A percentile compares a stretch with the other conserved stretches of the same genome.
phyloP scores from a whole-genome alignment of 2,329 filamentous ascomycete genomes.

The Aspergillus candidus region DNA sequence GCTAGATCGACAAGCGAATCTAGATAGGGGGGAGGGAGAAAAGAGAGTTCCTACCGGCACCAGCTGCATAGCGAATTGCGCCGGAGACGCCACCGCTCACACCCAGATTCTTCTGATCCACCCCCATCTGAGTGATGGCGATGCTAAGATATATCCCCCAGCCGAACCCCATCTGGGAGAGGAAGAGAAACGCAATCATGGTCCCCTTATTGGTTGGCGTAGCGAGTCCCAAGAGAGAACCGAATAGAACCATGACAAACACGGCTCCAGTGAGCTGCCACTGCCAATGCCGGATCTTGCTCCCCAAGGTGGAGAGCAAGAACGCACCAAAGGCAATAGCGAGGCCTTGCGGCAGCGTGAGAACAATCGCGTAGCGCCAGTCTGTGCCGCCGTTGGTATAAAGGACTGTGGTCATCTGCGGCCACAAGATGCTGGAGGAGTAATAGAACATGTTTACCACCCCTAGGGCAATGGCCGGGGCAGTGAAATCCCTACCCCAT shows the following conservation, averaged over 20 bases:
- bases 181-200: constrained; percentile 45
- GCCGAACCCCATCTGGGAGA: constrained; percentile 42
- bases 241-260: constrained; percentile 45
- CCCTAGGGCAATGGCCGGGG: constrained; percentile 40
- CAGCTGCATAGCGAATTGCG: constrained; percentile 41
- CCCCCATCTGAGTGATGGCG: constrained; percentile 46
- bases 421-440: constrained; percentile 42
- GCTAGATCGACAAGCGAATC: no score
- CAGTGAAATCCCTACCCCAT: constrained; percentile 44
- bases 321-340: constrained; percentile 42
- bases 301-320: constrained; percentile 38
- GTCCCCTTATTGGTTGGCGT: constrained; percentile 41
- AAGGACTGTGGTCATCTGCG: constrained; percentile 44
- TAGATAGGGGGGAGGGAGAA: no score
- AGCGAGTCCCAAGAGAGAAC: constrained; percentile 39
- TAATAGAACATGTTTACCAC: constrained; percentile 52
- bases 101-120: constrained; percentile 45
- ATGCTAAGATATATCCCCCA: constrained; percentile 46
- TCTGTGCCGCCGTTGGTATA: constrained; percentile 34
- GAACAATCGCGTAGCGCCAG: constrained; percentile 30
- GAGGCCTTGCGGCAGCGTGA: constrained; percentile 43
- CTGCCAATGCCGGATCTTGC: constrained; percentile 42
- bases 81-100: constrained; percentile 38
- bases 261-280: constrained; percentile 43
- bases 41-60: constrained; percentile 6